These are phyloP conservation scores for Aspergillus leporis DNA, from an alignment of 495 filamentous ascomycete species.

Conservation along the genomic window DNA sequence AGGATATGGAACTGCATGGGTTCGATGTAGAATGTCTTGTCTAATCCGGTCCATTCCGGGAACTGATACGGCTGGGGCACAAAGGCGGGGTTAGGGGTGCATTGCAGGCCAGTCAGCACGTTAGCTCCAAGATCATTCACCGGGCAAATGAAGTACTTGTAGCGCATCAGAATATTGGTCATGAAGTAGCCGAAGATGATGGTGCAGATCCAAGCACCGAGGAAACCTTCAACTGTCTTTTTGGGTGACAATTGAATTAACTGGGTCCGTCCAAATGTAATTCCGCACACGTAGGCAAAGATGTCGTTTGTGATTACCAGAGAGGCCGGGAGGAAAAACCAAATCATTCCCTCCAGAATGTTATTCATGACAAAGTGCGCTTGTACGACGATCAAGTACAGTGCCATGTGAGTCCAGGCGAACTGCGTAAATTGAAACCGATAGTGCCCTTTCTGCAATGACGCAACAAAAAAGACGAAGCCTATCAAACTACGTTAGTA, in stretches of 20 bases:
- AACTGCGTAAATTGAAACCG: conserved; percentile 99
- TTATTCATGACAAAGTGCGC: conserved; percentile 99
- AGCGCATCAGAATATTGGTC: conserved; percentile 85
- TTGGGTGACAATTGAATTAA: conserved; percentile 98
- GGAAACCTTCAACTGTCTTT: conserved; percentile 98
- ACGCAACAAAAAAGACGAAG: conserved; percentile 97
- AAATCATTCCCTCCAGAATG: conserved; percentile 99
- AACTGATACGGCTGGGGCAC: conserved; percentile 74
- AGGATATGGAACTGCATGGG: conserved; percentile 97
- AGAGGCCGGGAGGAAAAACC: conserved; percentile 97
- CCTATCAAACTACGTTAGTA: conserved; percentile 48
- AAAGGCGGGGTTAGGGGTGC: conserved; percentile 92
- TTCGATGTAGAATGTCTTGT: conserved; percentile 61
- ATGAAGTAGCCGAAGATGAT: conserved; percentile 80
- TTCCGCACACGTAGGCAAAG: conserved; percentile 96
- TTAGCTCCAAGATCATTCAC: conserved; percentile 96
- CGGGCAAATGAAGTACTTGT: conserved; percentile 98
- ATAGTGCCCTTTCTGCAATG: conserved; percentile 94
- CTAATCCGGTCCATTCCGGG: conserved; percentile 67
- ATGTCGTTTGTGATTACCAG: conserved; percentile 99
- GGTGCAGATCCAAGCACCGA: conserved; percentile 96
- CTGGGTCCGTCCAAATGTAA: conserved; percentile 94
- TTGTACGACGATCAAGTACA: conserved; percentile 96
- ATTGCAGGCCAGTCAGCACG: conserved; percentile 85
- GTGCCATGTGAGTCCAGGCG: conserved; percentile 98